These are phyloP conservation scores for Periglandula ipomoeae DNA, from an alignment of 2,329 filamentous ascomycete genomes.

Conservation along the genomic window DNA sequence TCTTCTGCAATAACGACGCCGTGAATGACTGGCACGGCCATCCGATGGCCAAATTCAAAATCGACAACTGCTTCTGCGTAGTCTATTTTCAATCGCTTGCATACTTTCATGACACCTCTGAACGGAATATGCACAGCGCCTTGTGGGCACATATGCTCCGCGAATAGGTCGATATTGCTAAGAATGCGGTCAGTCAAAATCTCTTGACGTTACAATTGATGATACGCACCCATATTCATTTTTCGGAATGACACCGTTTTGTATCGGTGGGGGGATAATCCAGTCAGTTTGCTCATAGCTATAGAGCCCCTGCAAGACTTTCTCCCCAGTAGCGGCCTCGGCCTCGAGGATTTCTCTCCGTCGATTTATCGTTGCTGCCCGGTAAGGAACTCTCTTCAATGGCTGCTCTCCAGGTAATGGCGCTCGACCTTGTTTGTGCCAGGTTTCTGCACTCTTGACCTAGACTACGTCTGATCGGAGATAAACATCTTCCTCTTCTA, in stretches of 20 bases:
- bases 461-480: constrained; percentile 67
- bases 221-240: constrained; percentile 65
- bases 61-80: constrained; percentile 91
- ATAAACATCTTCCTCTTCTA: constrained; percentile 73
- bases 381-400: constrained; percentile 79
- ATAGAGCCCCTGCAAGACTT: constrained; percentile 80
- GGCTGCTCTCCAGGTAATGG: constrained; percentile 62
- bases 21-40: constrained; percentile 85
- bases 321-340: constrained; percentile 69
- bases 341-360: constrained; percentile 84
- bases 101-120: constrained; percentile 67
- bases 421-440: constrained; percentile 91
- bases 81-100: constrained; percentile 75
- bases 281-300: constrained; percentile 81
- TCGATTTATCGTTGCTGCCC: constrained; percentile 80
- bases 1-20: constrained; percentile 84
- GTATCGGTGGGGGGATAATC: constrained; percentile 84
- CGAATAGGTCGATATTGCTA: constrained; percentile 88
- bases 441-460: constrained; percentile 89
- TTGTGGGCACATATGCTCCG: constrained; percentile 79
- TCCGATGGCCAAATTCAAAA: constrained; percentile 92
- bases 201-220: background rate
- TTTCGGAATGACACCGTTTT: constrained; percentile 79
- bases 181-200: constrained; percentile 12
- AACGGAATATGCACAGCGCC: constrained; percentile 80